Evolutionary conservation across 139 green algal species (phyloP).

Genomic region (Tetradesmus lagerheimii): DNA sequence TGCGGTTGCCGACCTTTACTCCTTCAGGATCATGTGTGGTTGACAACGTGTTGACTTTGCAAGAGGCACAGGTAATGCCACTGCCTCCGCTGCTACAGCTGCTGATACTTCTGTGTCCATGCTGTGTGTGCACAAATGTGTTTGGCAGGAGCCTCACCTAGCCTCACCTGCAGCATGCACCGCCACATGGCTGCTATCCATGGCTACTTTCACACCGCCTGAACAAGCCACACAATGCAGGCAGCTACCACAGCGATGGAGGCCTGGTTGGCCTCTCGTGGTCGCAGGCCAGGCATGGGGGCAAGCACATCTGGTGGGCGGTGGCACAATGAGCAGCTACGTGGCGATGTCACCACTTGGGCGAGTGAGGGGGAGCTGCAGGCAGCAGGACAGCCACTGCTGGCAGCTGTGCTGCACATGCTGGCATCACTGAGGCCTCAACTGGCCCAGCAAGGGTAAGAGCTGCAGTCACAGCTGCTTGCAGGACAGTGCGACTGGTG

Average conservation of each 20-base stretch:
- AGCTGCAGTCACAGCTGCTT: not conserved
- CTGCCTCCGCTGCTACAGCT: not conserved
- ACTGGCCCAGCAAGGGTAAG: constrained; percentile 56
- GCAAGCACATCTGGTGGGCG: not conserved
- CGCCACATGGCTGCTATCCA: too few species aligned
- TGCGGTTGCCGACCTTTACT: not conserved
- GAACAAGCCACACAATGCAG: not conserved
- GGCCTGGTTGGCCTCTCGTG: constrained; percentile 1
- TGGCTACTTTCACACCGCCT: too few species aligned
- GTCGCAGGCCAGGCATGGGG: constrained; percentile 38
- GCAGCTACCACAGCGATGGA: not conserved
- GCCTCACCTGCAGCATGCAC: too few species aligned
- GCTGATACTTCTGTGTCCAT: too few species aligned
- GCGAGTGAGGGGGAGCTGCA: constrained; percentile 43
- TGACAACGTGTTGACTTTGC: not conserved
- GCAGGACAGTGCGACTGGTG: not conserved
- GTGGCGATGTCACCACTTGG: constrained; percentile 63
- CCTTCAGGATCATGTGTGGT: not conserved
- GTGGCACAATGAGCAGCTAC: constrained; percentile 16
- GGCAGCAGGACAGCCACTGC: constrained; percentile 30
- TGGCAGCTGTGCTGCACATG: constrained; percentile 39
- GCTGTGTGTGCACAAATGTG: too few species aligned
- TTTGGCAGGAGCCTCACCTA: too few species aligned
- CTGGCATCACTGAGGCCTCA: constrained; percentile 39
- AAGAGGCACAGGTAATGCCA: not conserved